These are phyloP conservation scores for Phytopythium ostracodes DNA, from an alignment of 352 stramenopile genomes.

Conservation along the genomic window DNA sequence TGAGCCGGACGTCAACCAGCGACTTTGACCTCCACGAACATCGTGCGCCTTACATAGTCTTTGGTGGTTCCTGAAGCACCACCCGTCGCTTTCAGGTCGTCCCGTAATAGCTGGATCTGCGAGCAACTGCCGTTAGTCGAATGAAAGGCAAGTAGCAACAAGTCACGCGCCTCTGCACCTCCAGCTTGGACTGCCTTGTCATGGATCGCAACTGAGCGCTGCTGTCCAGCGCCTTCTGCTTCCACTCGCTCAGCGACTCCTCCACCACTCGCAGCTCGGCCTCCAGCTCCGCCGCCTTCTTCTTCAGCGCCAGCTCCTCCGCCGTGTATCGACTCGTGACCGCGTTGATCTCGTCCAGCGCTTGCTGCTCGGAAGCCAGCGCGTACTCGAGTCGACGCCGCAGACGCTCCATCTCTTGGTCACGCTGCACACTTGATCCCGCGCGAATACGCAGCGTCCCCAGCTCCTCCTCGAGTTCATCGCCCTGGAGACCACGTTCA, in stretches of 20 bases:
- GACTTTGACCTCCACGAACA: no score
- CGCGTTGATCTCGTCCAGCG: slow-evolving; percentile 53
- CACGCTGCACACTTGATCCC: not conserved
- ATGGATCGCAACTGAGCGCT: slow-evolving; percentile 34
- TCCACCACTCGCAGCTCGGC: slow-evolving; percentile 66
- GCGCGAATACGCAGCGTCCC: slow-evolving; percentile 27
- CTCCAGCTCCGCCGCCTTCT: slow-evolving; percentile 69
- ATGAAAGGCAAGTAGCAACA: not conserved
- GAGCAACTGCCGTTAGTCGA: not conserved
- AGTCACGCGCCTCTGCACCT: not conserved
- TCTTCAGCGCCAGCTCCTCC: slow-evolving; percentile 59
- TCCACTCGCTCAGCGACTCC: slow-evolving; percentile 60
- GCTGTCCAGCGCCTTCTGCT: slow-evolving; percentile 61
- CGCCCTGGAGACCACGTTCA: slow-evolving; percentile 20
- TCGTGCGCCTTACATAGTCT: not conserved
- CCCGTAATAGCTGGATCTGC: slow-evolving; percentile 1
- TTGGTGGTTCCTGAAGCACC: no score
- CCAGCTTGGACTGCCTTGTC: not conserved
- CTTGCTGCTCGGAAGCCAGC: slow-evolving; percentile 56
- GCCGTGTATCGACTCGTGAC: slow-evolving; percentile 43
- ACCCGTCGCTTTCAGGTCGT: not conserved
- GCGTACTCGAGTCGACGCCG: slow-evolving; percentile 60
- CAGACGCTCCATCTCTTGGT: not conserved
- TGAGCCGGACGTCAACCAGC: no score
- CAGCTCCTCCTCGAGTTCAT: slow-evolving; percentile 45